Evolutionary conservation across 2,329 filamentous ascomycete genomes (phyloP).

Genomic region (Beauveria asiatica): DNA sequence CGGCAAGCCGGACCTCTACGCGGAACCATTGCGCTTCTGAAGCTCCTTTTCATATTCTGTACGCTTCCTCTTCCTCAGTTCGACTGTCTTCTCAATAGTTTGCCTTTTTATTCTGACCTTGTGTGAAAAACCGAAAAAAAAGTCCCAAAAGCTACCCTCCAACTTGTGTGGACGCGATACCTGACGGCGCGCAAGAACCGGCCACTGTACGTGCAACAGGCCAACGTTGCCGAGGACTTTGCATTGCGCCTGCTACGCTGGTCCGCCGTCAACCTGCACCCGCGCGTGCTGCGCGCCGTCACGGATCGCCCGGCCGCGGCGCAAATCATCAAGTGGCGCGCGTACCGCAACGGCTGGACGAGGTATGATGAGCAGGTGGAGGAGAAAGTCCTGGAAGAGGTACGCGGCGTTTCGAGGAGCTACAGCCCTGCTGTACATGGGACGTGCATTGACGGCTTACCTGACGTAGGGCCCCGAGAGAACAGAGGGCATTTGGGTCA

Average conservation of each 20-base stretch:
- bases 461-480: conserved; percentile 25
- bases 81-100: not conserved
- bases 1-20: not conserved
- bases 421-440: too few relatives aligned
- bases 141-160: conserved; percentile 3
- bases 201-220: conserved; percentile 3
- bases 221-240: conserved; percentile 2
- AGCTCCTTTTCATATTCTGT: not conserved
- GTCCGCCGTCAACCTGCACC: not conserved
- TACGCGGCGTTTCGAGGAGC: not conserved
- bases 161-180: conserved; percentile 4
- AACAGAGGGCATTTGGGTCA: conserved; percentile 61
- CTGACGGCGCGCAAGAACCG: conserved; percentile 2
- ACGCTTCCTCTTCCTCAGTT: not conserved
- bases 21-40: not conserved
- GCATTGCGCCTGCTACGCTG: conserved; percentile 2
- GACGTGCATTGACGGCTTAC: not conserved
- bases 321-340: conserved; percentile 7
- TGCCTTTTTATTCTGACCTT: not conserved
- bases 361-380: conserved; percentile 1
- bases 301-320: not conserved
- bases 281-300: not conserved
- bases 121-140: not conserved
- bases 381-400: conserved; percentile 6
- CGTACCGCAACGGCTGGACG: conserved; percentile 3